A percentile compares a stretch with the other conserved stretches of the same genome.
Evolutionary conservation across 2,329 filamentous ascomycete species (phyloP).

Genomic region (Talaromyces sp.): DNA sequence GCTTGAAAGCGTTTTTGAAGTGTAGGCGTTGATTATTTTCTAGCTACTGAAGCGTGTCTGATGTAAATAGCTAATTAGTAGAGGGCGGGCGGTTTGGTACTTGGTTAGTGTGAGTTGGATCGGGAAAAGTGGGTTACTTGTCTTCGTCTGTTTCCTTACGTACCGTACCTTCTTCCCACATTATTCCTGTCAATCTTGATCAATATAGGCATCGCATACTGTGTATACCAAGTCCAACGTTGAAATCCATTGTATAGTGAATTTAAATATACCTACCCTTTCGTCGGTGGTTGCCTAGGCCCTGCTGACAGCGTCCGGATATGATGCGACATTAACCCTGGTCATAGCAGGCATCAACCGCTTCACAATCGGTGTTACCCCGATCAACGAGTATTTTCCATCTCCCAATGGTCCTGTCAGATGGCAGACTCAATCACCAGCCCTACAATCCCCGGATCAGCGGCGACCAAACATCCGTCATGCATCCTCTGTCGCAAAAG

Average conservation of each 20-base stretch:
- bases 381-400: not conserved
- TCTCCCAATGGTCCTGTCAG: not conserved
- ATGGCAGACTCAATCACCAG: not conserved
- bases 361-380: not conserved
- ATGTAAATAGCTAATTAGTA: too few relatives aligned
- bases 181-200: not conserved
- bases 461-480: conserved; percentile 2
- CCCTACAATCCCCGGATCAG: not conserved
- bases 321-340: not conserved
- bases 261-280: not conserved
- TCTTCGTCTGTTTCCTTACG: too few relatives aligned
- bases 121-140: too few relatives aligned
- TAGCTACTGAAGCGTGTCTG: too few relatives aligned
- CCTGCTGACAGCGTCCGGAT: not conserved
- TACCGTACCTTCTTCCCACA: not conserved
- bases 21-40: too few relatives aligned
- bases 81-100: too few relatives aligned
- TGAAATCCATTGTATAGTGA: not conserved
- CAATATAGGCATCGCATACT: not conserved
- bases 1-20: too few relatives aligned
- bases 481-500: conserved; percentile 46
- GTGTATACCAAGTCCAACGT: not conserved
- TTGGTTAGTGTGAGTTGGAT: too few relatives aligned
- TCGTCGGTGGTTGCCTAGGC: not conserved
- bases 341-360: not conserved